phyloP scores from a whole-genome alignment of 208 protist species.

The Strigomonas culicis region DNA sequence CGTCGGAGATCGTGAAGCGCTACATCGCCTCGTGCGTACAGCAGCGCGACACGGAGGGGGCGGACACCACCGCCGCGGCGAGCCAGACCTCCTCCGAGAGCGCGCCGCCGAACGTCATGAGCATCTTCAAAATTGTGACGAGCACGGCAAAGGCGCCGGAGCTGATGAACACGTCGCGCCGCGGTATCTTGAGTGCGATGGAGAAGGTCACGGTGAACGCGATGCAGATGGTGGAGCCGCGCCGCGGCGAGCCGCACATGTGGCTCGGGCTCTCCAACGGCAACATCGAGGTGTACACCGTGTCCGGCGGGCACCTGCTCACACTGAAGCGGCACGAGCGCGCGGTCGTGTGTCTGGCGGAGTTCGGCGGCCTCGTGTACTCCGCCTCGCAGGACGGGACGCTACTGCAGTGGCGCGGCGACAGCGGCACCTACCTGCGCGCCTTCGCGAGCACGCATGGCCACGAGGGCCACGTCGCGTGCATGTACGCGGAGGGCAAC shows the following conservation, averaged over 20 bases:
- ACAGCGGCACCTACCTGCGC: conserved; percentile 27
- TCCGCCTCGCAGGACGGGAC: conserved; percentile 60
- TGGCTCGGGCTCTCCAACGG: conserved; percentile 84
- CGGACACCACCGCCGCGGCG: not conserved
- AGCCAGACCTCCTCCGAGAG: not conserved
- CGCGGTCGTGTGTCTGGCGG: conserved; percentile 64
- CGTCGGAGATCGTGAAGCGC: conserved; percentile 46
- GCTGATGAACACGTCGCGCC: not conserved
- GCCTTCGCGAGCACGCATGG: conserved; percentile 28
- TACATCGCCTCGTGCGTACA: conserved; percentile 25
- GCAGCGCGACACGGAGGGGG: not conserved
- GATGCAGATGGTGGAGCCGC: conserved; percentile 30
- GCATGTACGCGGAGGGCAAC: conserved; percentile 80
- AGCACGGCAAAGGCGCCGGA: not conserved
- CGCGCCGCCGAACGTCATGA: not conserved
- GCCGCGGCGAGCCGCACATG: conserved; percentile 29
- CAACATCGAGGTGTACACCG: conserved; percentile 66
- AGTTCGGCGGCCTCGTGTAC: conserved; percentile 82
- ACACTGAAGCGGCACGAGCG: conserved; percentile 42
- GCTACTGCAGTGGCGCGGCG: conserved; percentile 72
- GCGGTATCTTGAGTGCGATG: not conserved
- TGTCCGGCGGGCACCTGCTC: conserved; percentile 20
- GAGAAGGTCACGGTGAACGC: conserved; percentile 17
- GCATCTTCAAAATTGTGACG: not conserved
- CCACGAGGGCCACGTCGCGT: conserved; percentile 53